These are phyloP conservation scores for Parmales sp. DNA, from an alignment of 108 stramenopile species.

Conservation along the genomic window DNA sequence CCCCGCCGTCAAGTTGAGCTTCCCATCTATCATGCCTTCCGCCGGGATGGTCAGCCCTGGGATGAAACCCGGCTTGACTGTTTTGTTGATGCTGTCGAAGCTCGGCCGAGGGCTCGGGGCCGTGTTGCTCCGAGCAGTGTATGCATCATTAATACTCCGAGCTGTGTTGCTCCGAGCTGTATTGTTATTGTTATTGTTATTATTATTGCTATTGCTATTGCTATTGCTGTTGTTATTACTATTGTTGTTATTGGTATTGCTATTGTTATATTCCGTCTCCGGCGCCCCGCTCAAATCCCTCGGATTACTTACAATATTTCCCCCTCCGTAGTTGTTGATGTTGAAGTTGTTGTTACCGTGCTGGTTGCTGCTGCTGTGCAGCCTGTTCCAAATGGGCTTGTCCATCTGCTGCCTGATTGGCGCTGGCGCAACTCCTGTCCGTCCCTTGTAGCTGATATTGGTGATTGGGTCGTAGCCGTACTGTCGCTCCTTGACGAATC, in stretches of 20 bases:
- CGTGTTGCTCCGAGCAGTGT: too few relatives aligned
- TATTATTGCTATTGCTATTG: neutral
- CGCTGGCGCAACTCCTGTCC: neutral
- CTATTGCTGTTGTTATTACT: neutral
- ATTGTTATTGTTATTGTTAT: neutral
- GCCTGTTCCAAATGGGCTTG: neutral
- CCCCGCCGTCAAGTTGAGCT: too few relatives aligned
- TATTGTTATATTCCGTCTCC: neutral
- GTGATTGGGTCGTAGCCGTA: conserved; percentile 10
- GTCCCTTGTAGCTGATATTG: neutral
- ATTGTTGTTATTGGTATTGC: neutral
- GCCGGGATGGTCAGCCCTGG: neutral
- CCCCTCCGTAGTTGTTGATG: neutral
- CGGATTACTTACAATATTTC: neutral
- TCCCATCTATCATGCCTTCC: conserved; percentile 6
- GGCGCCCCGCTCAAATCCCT: neutral
- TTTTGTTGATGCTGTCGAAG: neutral
- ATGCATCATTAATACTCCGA: too few relatives aligned
- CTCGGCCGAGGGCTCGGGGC: too few relatives aligned
- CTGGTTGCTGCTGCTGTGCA: neutral
- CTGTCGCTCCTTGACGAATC: neutral
- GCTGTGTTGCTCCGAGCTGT: neutral
- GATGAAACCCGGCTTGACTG: neutral
- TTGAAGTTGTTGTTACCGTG: too few relatives aligned
- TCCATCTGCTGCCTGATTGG: neutral